Percentiles rank a stretch among this genome's conserved stretches.
Conservation (phyloP, 2,329 filamentous ascomycete species). For the Monilinia laxa region DNA sequence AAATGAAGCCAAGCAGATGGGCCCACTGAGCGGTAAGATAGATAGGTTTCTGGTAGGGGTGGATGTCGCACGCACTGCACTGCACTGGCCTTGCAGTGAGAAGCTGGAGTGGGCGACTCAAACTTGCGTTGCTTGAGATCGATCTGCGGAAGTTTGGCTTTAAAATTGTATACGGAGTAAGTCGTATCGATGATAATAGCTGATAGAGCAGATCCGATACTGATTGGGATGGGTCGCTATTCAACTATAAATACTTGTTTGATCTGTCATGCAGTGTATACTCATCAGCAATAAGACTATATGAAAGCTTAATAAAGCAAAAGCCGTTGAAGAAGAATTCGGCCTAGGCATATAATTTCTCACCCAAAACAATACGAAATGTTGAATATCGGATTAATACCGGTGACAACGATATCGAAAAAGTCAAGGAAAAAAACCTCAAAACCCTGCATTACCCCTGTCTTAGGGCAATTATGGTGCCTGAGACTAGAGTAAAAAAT, state of each 20-base stretch:
- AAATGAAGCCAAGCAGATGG: neutral
- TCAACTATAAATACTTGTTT: neutral
- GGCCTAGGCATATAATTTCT: neutral
- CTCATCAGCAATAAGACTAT: neutral
- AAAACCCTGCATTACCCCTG: neutral
- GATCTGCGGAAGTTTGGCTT: neutral
- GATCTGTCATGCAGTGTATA: neutral
- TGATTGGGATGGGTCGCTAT: neutral
- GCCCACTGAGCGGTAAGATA: neutral
- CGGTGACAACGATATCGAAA: neutral
- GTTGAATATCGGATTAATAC: constrained; percentile 2
- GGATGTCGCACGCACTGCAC: too few species aligned
- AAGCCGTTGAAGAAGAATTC: too few species aligned
- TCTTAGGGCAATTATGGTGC: neutral
- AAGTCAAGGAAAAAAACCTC: neutral
- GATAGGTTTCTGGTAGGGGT: neutral
- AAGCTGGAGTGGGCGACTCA: too few species aligned
- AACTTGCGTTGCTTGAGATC: neutral
- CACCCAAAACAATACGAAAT: neutral
- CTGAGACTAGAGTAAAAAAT: too few species aligned
- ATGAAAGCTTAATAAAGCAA: neutral
- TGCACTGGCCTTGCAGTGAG: neutral
- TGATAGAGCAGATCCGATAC: neutral
- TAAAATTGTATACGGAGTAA: too few species aligned
- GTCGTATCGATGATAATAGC: too few species aligned